These are phyloP conservation scores for Fusarium mangiferae DNA, from an alignment of 2,329 filamentous ascomycete species.

Conservation along the genomic window DNA sequence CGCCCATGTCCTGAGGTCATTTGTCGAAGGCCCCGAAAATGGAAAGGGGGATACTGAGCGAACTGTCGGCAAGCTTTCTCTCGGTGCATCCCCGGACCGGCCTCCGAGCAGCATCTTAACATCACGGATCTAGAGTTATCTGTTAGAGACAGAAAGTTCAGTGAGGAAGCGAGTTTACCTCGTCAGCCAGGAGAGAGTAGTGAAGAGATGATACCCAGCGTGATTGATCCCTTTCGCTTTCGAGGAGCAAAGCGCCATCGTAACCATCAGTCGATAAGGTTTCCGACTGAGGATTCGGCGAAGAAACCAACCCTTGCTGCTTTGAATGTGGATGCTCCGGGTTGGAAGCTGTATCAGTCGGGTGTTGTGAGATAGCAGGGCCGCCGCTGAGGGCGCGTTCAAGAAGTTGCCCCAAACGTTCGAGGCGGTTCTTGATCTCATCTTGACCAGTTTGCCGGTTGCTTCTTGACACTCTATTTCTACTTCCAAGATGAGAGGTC, in stretches of 20 bases:
- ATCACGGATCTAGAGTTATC: not conserved
- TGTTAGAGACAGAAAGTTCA: not conserved
- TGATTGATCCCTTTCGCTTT: not conserved
- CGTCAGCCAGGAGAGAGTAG: slow-evolving; percentile 2
- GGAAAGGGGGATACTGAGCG: not conserved
- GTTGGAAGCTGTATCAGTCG: not conserved
- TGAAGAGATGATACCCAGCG: slow-evolving; percentile 6
- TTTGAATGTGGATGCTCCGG: rapidly evolving
- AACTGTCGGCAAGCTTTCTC: not conserved
- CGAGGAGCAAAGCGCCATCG: slow-evolving; percentile 1
- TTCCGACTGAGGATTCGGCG: not conserved
- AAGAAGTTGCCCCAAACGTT: not conserved
- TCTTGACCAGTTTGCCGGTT: not conserved
- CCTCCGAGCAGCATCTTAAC: not conserved
- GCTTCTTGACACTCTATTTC: not conserved
- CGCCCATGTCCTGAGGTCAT: not conserved
- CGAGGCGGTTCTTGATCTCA: not conserved
- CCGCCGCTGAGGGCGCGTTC: not conserved
- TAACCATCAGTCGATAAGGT: not conserved
- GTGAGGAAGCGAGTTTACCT: not conserved
- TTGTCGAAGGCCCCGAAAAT: not conserved
- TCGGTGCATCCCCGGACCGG: not conserved
- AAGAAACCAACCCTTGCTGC: rapidly evolving
- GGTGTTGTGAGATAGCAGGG: not conserved
- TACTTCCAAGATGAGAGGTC: not conserved